phyloP scores from a whole-genome alignment of 192 early-diverging fungal species.

The Thoreauomyces humboldtii region DNA sequence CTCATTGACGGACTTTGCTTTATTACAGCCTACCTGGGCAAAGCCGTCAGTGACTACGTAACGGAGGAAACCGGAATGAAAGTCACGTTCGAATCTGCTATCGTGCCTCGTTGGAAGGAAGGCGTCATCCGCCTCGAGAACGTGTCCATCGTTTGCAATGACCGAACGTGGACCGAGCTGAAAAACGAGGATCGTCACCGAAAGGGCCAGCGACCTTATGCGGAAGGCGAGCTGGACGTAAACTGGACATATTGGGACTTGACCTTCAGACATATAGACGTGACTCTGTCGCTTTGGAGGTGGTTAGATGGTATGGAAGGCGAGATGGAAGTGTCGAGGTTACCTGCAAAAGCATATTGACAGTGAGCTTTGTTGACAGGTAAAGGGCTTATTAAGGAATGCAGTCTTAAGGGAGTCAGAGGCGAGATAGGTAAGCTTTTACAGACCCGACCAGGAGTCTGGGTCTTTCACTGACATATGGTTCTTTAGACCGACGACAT shows the following conservation, averaged over 20 bases:
- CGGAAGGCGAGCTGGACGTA: constrained; percentile 50
- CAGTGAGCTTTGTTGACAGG: constrained; percentile 18
- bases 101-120: constrained; percentile 88
- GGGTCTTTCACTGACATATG: neutral
- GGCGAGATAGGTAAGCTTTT: constrained; percentile 66
- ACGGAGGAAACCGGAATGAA: constrained; percentile 76
- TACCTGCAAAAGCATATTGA: too few species aligned
- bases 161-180: constrained; percentile 39
- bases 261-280: constrained; percentile 74
- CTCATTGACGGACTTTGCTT: neutral
- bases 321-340: too few species aligned
- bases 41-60: constrained; percentile 74
- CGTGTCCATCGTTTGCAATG: constrained; percentile 57
- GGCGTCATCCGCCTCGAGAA: constrained; percentile 86
- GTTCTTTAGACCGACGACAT: constrained; percentile 70
- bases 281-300: constrained; percentile 80
- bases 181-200: constrained; percentile 13
- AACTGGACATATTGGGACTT: constrained; percentile 91
- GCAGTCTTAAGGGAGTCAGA: constrained; percentile 79
- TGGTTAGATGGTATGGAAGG: constrained; percentile 77
- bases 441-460: neutral
- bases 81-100: constrained; percentile 86
- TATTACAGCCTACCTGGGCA: constrained; percentile 69
- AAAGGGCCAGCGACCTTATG: constrained; percentile 16
- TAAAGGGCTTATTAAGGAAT: constrained; percentile 68